These are phyloP conservation scores for Colletotrichum abscissum DNA, from an alignment of 2,329 filamentous ascomycete genomes.

Conservation along the genomic window DNA sequence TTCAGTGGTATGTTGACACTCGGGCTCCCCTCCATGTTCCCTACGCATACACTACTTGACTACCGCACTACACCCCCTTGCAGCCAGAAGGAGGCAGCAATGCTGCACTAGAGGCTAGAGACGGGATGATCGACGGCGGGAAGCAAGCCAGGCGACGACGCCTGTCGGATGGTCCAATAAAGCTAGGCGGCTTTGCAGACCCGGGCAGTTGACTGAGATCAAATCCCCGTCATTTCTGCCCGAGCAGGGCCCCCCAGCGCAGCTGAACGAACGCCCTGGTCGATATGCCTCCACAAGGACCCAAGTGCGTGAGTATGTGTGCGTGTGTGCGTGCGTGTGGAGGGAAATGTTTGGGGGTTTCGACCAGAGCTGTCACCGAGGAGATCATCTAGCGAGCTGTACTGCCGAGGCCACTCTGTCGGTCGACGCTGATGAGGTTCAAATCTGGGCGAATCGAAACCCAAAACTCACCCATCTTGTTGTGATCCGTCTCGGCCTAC, in stretches of 20 bases:
- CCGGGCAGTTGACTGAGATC: constrained; percentile 30
- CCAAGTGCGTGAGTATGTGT: background rate
- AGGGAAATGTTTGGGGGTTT: constrained; percentile 2
- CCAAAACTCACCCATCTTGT: background rate
- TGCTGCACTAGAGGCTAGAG: constrained; percentile 16
- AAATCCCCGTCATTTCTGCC: constrained; percentile 27
- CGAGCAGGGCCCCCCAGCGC: constrained; percentile 13
- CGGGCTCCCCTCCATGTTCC: background rate
- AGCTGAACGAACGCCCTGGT: constrained; percentile 18
- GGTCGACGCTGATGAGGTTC: constrained; percentile 7
- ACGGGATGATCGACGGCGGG: constrained; percentile 35
- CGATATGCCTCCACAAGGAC: background rate
- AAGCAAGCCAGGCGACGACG: constrained; percentile 33
- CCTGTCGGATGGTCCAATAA: constrained; percentile 30
- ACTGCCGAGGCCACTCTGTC: constrained; percentile 1
- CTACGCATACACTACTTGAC: background rate
- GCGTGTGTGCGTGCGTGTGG: background rate
- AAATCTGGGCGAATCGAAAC: background rate
- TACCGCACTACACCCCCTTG: constrained; percentile 20
- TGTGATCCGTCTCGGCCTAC: background rate
- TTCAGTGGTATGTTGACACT: constrained; percentile 10
- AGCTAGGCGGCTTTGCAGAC: constrained; percentile 28
- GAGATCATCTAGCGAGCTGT: background rate
- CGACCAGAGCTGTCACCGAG: constrained; percentile 22
- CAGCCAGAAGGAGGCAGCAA: constrained; percentile 27